Evolutionary conservation across 148 eudicot genomes (phyloP), one percentile per base, ranked within the genome.

Genomic region (Diospyros lotus): DNA sequence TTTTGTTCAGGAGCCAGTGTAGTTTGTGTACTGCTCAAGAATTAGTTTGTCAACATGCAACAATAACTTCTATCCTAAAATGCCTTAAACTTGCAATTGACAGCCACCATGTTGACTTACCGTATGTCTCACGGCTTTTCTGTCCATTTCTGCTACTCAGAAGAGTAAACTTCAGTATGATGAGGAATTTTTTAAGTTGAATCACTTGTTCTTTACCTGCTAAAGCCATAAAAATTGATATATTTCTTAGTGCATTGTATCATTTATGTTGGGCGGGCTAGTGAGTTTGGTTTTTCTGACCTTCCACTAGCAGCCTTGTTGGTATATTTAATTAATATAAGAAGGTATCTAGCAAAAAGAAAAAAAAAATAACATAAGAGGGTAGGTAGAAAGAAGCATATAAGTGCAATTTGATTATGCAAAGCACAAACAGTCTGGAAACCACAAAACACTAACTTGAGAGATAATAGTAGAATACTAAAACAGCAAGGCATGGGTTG

Each of bases 371-470:
- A 69, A 63, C 66, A 71, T 41, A 14, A 60, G 69, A 68, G 71
- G 86, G 86, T 84, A 79, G 89, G 93, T 82, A 40, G 68, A 76
- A 83, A 85, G 85, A 76, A 64, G 59, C 56, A 59, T 28, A 28
- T 46, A 66, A 85, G 87, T 87, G 93, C 82, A 72, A 63, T 76
- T 83, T 82, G 72, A 81, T 64, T 80, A 68, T 61, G 78, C 78
- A 76, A 65, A 71, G 73, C 89, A 86, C 74, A 6, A 73, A 65
- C 48, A 12, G 42, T 39, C 52, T 54, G 48, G 28, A 64, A 14
- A n/a, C 60, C 68, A 52, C 69, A 53, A 77, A 59, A 60, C 13
- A 13, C 73, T 39, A 66, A 44, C 13, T 51, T 54, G 72, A 58
- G 39, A 46, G 75, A 58, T 41, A 53, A n/a, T 60, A 52, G n/a